Percentiles rank a stretch among this genome's conserved stretches.
These are phyloP conservation scores for Eucalyptus regnans DNA, from an alignment of 345 rosid species.

Conservation along the genomic window DNA sequence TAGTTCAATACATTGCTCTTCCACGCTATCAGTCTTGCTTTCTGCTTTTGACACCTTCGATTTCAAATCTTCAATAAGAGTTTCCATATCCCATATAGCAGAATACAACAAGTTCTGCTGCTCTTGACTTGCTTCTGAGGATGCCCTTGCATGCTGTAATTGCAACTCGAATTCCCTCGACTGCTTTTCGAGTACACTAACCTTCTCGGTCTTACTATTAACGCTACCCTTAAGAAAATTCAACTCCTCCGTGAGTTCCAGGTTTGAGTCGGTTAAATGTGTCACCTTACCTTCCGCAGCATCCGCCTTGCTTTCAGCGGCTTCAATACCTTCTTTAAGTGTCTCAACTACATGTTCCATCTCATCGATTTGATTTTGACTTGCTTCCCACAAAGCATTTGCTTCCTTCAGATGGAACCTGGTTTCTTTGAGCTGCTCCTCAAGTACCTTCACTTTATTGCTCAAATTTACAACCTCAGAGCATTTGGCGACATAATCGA, in stretches of 20 bases:
- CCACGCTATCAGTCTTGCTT: constrained; percentile 48
- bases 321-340: constrained; percentile 50
- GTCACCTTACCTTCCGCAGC: constrained; percentile 55
- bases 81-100: constrained; percentile 99
- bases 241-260: constrained; percentile 75
- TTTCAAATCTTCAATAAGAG: constrained; percentile 79
- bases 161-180: constrained; percentile 58
- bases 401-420: constrained; percentile 33
- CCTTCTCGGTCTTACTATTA: constrained; percentile 54
- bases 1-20: constrained; percentile 60
- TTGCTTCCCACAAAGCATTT: constrained; percentile 39
- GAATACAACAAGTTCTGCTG: constrained; percentile 90
- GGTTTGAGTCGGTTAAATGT: constrained; percentile 53
- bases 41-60: constrained; percentile 92
- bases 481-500: constrained; percentile 20
- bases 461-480: constrained; percentile 39
- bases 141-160: constrained; percentile 56
- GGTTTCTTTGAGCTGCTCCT: constrained; percentile 39
- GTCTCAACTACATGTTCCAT: constrained; percentile 56
- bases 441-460: constrained; percentile 43
- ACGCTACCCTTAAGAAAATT: constrained; percentile 58
- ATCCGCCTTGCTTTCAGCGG: constrained; percentile 65
- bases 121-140: constrained; percentile 80
- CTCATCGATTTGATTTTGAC: constrained; percentile 59
- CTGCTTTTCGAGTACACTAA: constrained; percentile 76